Evolutionary conservation across 2,329 filamentous ascomycete genomes (phyloP), one percentile per base, ranked within the genome.

Genomic region (Alternaria ethzedia): DNA sequence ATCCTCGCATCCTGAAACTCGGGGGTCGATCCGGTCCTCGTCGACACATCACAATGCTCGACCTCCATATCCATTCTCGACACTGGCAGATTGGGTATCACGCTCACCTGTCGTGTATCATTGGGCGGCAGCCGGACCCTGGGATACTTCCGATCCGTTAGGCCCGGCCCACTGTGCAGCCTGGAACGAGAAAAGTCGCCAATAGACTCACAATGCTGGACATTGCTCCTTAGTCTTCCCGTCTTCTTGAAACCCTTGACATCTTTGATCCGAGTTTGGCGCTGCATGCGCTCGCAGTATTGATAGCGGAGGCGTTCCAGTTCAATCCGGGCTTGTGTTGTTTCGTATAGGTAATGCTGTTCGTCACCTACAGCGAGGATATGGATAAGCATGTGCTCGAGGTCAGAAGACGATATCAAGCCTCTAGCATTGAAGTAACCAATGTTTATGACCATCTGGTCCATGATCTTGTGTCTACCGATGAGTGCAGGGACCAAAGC

Each of bases 401-500:
- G 47, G 9, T 32, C 26, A 21, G 11, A 6, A 20, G 55, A 15
- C 13, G 32, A 13, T n/a, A 67, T 61, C 11, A 10, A 13, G 3
- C 65, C 47, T 30, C 32, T 26, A 23, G 41, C 32, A 20, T 41
- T 30, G 20, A 50, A 51, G 25, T 55, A 59, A 1, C 56, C 49
- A 7, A 61, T 65, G 25, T 67, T 67, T 4, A 41, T 15, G 20
- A 57, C 45, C 7, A 67, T 17, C 49, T 57, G 54, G 17, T 50
- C n/a, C 28, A 60, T 60, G 15, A 65, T 13, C 6, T 3, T 17
- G 5, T 3, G 12, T 8, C 61, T 59, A 9, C 15, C 12, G 52
- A 49, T 28, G 8, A 65, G 20, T 6, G 45, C 32, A n/a, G 62
- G 52, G 9, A 65, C 32, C 13, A 67, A 20, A 3, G 17, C 49